Base-by-base conservation (phyloP, 2,329 filamentous ascomycete genomes). In the Talaromyces sp. region DNA sequence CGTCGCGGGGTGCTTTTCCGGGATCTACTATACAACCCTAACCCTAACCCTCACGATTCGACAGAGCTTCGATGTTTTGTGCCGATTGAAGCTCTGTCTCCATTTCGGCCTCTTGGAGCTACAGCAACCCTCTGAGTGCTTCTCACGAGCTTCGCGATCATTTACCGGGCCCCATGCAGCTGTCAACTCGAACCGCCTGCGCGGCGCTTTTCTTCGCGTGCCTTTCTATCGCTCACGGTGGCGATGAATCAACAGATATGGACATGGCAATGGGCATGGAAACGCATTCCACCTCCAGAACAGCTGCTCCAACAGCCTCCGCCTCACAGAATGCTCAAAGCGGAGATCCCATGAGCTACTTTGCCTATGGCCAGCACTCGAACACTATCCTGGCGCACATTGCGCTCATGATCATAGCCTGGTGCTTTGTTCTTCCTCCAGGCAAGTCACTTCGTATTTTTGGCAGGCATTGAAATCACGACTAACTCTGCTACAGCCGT, bases 391-490 rank as follows among this genome's bases (percentile, higher is more conserved):
- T 89, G 67, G 83, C 83, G 60, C 91, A 94, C 69, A 88, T 92
- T 60, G 78, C 74, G 5, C 77, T 90, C 52, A 91, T 91, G 86
- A 76, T 86, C 2, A 59, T 89, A 9, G 84, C 83, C 9, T 94
- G 91, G 90, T 80, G 89, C 35, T 81, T 92, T 59, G 70, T 89
- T 54, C 80, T 93, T 59, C 91, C 91, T 55, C 73, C 88, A 62
- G 87, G 90, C 89, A 80, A 77, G 86, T 77, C 31, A 7, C 5
- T 29, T 29, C 5, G 26, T 26, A 26, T 3, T 26, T 5, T 5
- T 26, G 26, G 26, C 26, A 29, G 9, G 27, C 9, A 29, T 8
- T 29, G 27, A 8, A 7, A 6, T 29, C 27, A 8, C 63, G 9
- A 29, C 27, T 29, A 29, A 29, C 27, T 29, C 27, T 1, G 27